Percentiles rank a stretch among this genome's conserved stretches.
Conservation (phyloP, 1,284 basidiomycete species). For the Sporisorium reilianum region DNA sequence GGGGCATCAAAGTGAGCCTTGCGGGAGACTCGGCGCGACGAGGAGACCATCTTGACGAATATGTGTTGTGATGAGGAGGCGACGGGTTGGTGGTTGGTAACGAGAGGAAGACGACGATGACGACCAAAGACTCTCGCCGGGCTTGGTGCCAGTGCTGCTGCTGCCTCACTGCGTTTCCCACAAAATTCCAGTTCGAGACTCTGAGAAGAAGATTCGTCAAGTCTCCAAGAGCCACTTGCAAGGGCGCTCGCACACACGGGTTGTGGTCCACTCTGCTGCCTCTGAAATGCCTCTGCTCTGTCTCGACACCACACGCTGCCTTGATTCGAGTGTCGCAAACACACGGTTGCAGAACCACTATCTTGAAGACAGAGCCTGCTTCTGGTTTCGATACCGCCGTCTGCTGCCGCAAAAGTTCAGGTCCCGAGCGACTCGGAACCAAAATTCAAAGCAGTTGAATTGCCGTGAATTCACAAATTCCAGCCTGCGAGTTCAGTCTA, state of each 20-base stretch:
- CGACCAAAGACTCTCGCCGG: background rate
- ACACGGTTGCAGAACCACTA: conserved; percentile 13
- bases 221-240: background rate
- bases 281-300: no score
- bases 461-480: background rate
- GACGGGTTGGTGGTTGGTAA: conserved; percentile 22
- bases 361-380: background rate
- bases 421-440: background rate
- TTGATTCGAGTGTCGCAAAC: background rate
- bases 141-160: background rate
- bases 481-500: no score
- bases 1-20: conserved; percentile 68
- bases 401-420: conserved; percentile 7
- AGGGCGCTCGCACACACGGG: background rate
- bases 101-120: conserved; percentile 14
- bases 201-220: conserved; percentile 6
- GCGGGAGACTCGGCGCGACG: conserved; percentile 60
- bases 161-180: background rate
- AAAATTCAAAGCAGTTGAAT: background rate
- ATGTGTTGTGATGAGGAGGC: conserved; percentile 26
- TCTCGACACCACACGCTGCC: no score
- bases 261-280: no score
- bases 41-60: conserved; percentile 64
- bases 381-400: background rate
- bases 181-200: background rate